phyloP scores from a whole-genome alignment of 495 filamentous ascomycete genomes.

The Hypoxylon lenormandii region DNA sequence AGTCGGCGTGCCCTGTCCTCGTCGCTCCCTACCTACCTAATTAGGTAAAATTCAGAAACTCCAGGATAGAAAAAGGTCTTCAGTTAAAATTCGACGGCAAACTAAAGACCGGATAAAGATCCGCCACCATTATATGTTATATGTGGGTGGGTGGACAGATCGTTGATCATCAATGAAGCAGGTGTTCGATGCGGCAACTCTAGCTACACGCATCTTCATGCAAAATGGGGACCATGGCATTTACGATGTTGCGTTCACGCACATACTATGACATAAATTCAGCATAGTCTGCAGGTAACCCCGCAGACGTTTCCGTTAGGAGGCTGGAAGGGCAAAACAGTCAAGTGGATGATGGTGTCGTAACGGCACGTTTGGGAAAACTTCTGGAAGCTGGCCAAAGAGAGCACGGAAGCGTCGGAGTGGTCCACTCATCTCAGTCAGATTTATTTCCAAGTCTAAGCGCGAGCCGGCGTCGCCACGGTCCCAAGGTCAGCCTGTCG shows the following conservation, averaged over 20 bases:
- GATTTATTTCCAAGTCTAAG: constrained; percentile 11
- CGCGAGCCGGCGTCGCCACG: constrained; percentile 18
- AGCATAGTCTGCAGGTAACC: constrained; percentile 29
- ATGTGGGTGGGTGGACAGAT: constrained; percentile 22
- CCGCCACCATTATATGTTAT: constrained; percentile 14
- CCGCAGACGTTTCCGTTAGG: constrained; percentile 18
- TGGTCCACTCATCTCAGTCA: constrained; percentile 29
- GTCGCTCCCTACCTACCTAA: constrained; percentile 12
- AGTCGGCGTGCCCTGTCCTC: constrained; percentile 2
- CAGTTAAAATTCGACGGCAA: constrained; percentile 8
- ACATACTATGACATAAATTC: constrained; percentile 32
- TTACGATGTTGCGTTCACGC: constrained; percentile 26
- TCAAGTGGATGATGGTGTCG: constrained; percentile 31
- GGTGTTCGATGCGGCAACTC: constrained; percentile 24
- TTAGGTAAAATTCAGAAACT: constrained; percentile 22
- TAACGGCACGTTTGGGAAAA: constrained; percentile 37
- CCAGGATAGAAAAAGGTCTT: constrained; percentile 7
- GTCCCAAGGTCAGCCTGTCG: constrained; percentile 23
- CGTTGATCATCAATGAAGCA: constrained; percentile 32
- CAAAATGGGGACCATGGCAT: constrained; percentile 25
- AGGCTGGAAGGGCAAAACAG: constrained; percentile 37
- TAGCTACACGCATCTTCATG: constrained; percentile 20
- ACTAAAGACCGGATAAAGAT: constrained; percentile 10
- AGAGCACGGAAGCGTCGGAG: constrained; percentile 30
- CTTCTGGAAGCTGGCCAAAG: constrained; percentile 45